phyloP scores from a whole-genome alignment of 139 green algal species.

The Mychonastes homosphaera region DNA sequence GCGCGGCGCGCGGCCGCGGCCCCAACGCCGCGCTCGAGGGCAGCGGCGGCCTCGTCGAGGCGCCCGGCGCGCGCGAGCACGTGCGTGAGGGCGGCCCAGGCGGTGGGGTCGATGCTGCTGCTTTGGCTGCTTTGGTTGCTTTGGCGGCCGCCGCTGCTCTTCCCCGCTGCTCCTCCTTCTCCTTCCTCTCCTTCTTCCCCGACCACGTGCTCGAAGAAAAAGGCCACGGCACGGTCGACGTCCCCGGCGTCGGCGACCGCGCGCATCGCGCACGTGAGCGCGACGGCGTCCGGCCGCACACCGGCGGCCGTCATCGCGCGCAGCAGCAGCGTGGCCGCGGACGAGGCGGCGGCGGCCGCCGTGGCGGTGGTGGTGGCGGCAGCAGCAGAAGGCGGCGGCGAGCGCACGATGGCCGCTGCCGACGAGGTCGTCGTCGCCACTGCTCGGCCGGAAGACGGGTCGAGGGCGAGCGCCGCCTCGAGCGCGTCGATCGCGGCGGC shows the following conservation, averaged over 20 bases:
- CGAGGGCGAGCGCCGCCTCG: no score
- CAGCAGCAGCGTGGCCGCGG: no score
- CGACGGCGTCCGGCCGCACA: constrained; percentile 25
- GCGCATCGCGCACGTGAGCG: constrained; percentile 38
- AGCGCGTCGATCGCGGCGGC: no score
- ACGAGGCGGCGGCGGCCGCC: no score
- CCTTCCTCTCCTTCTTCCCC: background rate
- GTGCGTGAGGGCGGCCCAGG: constrained; percentile 38
- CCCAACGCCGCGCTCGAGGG: constrained; percentile 15
- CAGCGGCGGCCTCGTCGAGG: constrained; percentile 39
- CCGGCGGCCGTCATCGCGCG: constrained; percentile 18
- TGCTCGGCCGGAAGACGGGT: no score
- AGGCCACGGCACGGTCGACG: constrained; percentile 19
- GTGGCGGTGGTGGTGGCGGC: background rate
- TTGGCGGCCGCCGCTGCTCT: background rate
- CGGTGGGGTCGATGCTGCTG: constrained; percentile 22
- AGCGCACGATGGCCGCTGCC: no score
- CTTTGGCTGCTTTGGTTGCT: no score
- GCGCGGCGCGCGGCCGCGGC: constrained; percentile 15
- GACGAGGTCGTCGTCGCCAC: no score
- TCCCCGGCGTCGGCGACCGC: constrained; percentile 6
- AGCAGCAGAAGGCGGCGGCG: background rate
- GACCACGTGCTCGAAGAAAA: constrained; percentile 44
- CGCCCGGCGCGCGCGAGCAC: constrained; percentile 31
- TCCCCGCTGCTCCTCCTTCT: background rate